These are phyloP conservation scores for Colletotrichum sp. DNA, from an alignment of 2,329 filamentous ascomycete species.

Conservation along the genomic window DNA sequence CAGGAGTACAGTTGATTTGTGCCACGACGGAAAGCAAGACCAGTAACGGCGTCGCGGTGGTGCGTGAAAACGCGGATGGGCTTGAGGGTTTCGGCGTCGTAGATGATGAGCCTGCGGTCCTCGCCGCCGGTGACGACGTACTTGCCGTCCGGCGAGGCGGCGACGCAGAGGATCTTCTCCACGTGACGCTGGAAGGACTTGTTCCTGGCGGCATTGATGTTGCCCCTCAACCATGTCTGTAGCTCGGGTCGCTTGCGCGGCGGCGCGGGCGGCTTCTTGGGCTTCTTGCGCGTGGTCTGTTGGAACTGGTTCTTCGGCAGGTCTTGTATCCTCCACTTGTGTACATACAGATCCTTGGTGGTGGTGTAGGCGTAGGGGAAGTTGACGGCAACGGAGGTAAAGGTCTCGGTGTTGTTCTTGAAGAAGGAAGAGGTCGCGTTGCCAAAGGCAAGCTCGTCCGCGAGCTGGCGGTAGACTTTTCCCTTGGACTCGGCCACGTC, in stretches of 20 bases:
- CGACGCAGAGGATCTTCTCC: conserved; percentile 80
- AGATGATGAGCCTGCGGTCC: conserved; percentile 85
- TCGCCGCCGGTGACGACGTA: conserved; percentile 89
- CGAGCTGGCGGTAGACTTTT: conserved; percentile 82
- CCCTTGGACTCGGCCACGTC: conserved; percentile 94
- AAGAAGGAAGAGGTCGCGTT: conserved; percentile 74
- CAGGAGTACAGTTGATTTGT: conserved; percentile 93
- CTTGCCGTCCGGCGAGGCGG: conserved; percentile 86
- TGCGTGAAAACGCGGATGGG: conserved; percentile 87
- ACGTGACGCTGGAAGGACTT: conserved; percentile 78
- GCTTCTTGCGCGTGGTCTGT: conserved; percentile 60
- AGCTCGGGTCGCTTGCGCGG: conserved; percentile 67
- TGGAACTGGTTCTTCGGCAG: conserved; percentile 65
- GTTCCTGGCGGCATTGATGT: conserved; percentile 64
- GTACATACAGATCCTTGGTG: conserved; percentile 81
- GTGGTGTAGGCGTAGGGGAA: conserved; percentile 86
- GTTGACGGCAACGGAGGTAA: conserved; percentile 81
- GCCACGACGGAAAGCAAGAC: conserved; percentile 82
- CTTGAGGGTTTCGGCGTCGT: conserved; percentile 80
- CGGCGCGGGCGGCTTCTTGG: conserved; percentile 61
- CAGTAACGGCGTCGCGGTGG: conserved; percentile 86
- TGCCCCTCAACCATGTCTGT: conserved; percentile 67
- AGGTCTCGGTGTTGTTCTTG: conserved; percentile 76
- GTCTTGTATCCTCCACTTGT: conserved; percentile 87
- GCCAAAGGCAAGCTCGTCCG: conserved; percentile 73